Evolutionary conservation across 495 filamentous ascomycete genomes (phyloP), one percentile per base, ranked within the genome.

Genomic region (Penicillium arizonense): DNA sequence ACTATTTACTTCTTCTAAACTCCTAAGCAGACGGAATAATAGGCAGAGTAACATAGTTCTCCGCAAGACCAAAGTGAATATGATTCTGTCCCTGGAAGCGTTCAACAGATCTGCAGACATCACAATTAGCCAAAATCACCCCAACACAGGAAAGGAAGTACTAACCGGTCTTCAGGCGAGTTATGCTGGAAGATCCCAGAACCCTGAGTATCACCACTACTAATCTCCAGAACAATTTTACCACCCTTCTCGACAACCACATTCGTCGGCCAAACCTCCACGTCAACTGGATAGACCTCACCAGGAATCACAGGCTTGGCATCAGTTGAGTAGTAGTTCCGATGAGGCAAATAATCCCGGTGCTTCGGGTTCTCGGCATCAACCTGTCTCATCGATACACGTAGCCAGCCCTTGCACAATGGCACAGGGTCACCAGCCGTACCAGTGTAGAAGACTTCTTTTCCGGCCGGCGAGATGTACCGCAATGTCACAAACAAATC

Each of bases 241-340:
- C 72, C 73, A 0, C 82, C 80, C 47, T 50, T 51, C 40, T 75
- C 76, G 12, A 85, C 76, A 5, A 88, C 74, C 0, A 86, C 81
- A 61, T 86, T 86, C 1, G 83, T 87, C 13, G 85, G 85, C 85
- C 84, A 87, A 4, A 87, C 61, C 69, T 88, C 85, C 9, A 88
- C 74, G 55, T 87, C 84, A 0, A 87, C 82, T 0, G 62, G 61
- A 52, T 88, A 87, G 4, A 87, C 75, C 51, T 82, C 76, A 0
- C 77, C 78, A 0, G 75, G 68, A 23, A 78, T 71, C 1, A 87
- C 80, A 12, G 73, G 71, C 30, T 74, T 73, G 4, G 80, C 77
- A 48, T 87, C 84, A 1, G 64, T 79, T 13, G 75, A 80, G 50
- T 75, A 67, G 56, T 87, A 87, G n/a, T 85, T 73, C 6, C 85